phyloP scores from a whole-genome alignment of 768 basidiomycete genomes.

The Paxillus rubicundulus region DNA sequence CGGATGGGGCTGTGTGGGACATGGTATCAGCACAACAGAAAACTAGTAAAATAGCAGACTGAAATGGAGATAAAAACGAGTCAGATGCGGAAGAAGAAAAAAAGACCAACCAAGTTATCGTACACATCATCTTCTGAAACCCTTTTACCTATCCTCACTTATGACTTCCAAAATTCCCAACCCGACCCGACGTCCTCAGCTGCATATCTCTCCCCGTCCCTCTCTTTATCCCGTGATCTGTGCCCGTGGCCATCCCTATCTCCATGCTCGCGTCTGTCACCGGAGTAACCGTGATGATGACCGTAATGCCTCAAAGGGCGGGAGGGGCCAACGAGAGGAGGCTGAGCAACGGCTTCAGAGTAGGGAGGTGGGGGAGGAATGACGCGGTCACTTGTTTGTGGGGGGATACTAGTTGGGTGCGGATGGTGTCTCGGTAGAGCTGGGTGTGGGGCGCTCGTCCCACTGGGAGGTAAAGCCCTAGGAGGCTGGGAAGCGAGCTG shows the following conservation, averaged over 20 bases:
- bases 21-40: no score
- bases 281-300: slow-evolving; percentile 7
- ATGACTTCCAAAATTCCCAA: slow-evolving; percentile 16
- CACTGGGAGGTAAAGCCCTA: slow-evolving; percentile 11
- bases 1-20: no score
- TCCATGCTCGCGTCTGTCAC: slow-evolving; percentile 12
- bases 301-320: slow-evolving; percentile 19
- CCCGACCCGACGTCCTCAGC: slow-evolving; percentile 3
- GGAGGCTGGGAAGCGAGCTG: slow-evolving; percentile 24
- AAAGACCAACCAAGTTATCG: no score
- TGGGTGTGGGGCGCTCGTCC: neutral
- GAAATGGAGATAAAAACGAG: no score
- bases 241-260: slow-evolving; percentile 14
- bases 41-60: no score
- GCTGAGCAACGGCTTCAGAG: slow-evolving; percentile 13
- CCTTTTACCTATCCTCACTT: neutral
- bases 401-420: neutral
- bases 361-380: slow-evolving; percentile 21
- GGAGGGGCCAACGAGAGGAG: slow-evolving; percentile 6
- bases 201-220: slow-evolving; percentile 1
- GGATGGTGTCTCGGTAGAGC: neutral
- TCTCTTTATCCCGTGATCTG: slow-evolving; percentile 9
- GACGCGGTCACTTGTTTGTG: neutral
- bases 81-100: no score
- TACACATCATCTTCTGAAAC: no score